Base-by-base conservation (phyloP, 225 moss, liverwort and hornwort genomes). In the Asterella californica region DNA sequence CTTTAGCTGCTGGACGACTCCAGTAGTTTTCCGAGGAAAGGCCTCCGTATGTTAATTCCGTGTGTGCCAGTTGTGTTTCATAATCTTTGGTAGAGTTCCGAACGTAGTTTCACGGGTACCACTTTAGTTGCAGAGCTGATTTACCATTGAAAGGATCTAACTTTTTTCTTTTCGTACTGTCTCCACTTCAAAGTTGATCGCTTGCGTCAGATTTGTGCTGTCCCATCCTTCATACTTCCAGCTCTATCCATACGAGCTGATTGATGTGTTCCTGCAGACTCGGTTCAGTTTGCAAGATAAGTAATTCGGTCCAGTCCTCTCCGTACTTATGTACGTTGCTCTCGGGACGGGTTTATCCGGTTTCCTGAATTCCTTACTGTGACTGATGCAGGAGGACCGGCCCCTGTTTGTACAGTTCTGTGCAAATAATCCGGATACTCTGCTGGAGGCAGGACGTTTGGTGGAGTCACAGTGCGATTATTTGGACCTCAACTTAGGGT, bases 321-420 rank as follows among this genome's bases (percentile, higher is more conserved):
- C 11, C 32, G 32, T 17, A 52, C 5, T 33, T 65, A 6, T 29
- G 64, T 65, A 1, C 6, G 17, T 22, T 0, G 7, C 1, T 52
- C 52, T 52, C 48, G 6, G 48, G 11, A 11, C 7, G 11, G 48
- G 7, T 52, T 6, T 8, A n/a, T 60, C 59, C 22, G 61, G 2
- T 25, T 61, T 61, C 9, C 11, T 61, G 61, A 61, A 21, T 25
- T 27, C 3, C n/a, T 11, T 25, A 6, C 25, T 61, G n/a, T 67
- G 33, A 5, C 34, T 32, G 15, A 34, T 76, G 76, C 92, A 99
- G 99, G 99, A 92, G 81, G 99, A 99, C 81, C 92, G 99, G 36
- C 99, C 99, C 38, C 88, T 99, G 70, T 95, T 99, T 76, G 92
- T 99, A 15, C 99, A 99, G 81, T 99, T 99, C 74, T 99, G 99